phyloP scores from a whole-genome alignment of 495 filamentous ascomycete species.

The Pyrenopolyporus hunteri region DNA sequence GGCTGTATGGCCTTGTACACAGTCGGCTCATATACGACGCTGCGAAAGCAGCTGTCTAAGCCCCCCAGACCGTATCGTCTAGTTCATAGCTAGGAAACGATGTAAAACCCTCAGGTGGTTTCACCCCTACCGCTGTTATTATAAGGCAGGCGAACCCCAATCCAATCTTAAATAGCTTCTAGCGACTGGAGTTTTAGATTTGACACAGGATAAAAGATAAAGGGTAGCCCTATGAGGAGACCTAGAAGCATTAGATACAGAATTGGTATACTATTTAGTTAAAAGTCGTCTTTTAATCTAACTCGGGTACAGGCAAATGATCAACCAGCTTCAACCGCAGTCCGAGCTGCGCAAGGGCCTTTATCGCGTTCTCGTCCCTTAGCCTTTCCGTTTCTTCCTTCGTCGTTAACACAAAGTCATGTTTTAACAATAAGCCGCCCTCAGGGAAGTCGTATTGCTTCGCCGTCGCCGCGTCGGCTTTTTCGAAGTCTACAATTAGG shows the following conservation, averaged over 20 bases:
- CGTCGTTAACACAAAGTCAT: slow-evolving; percentile 77
- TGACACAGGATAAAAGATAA: too few relatives aligned
- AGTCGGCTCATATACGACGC: too few relatives aligned
- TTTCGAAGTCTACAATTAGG: slow-evolving; percentile 73
- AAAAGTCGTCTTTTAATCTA: too few relatives aligned
- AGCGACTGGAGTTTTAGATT: too few relatives aligned
- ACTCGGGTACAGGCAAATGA: slow-evolving; percentile 76
- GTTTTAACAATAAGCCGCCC: slow-evolving; percentile 67
- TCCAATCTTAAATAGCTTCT: too few relatives aligned
- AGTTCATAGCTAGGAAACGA: too few relatives aligned
- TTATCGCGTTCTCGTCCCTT: slow-evolving; percentile 71
- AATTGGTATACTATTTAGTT: not conserved
- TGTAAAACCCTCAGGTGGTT: too few relatives aligned
- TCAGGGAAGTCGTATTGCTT: slow-evolving; percentile 72
- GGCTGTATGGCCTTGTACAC: too few relatives aligned
- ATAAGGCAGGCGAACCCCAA: too few relatives aligned
- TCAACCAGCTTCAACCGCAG: slow-evolving; percentile 78
- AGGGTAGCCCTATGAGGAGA: not conserved
- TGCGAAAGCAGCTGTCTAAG: too few relatives aligned
- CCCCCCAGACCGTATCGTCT: too few relatives aligned
- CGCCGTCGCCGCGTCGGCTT: slow-evolving; percentile 63
- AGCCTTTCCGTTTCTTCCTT: slow-evolving; percentile 73
- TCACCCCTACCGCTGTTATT: too few relatives aligned
- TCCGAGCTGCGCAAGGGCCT: slow-evolving; percentile 74
- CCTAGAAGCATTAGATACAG: not conserved